Evolutionary conservation across 139 green algal genomes (phyloP).

Genomic region (Coccomyxa sp.): DNA sequence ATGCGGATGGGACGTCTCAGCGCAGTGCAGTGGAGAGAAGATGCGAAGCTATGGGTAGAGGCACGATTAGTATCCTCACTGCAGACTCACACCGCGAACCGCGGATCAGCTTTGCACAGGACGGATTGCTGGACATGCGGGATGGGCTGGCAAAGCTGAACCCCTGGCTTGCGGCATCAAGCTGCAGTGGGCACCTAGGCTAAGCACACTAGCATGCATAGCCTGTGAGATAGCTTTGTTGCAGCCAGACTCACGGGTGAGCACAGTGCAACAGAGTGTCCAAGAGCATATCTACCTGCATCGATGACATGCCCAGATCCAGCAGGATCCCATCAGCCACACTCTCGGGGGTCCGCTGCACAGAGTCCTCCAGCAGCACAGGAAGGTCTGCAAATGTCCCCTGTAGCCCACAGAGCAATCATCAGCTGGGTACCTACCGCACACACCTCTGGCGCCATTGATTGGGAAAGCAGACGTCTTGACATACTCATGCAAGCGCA

Average conservation of each 20-base stretch:
- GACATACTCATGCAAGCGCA: constrained; percentile 2
- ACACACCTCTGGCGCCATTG: neutral
- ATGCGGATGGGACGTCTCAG: neutral
- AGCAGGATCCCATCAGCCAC: constrained; percentile 80
- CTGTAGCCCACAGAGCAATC: neutral
- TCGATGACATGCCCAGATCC: constrained; percentile 94
- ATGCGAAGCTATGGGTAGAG: no score
- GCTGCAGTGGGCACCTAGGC: neutral
- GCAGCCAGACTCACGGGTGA: no score
- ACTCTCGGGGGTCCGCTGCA: constrained; percentile 20
- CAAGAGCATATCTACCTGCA: constrained; percentile 67
- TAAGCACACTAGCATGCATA: neutral
- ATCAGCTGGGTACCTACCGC: neutral
- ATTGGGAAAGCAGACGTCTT: neutral
- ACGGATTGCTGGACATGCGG: neutral
- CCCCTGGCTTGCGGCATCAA: neutral
- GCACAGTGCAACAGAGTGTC: no score
- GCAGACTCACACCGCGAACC: no score
- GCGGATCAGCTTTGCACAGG: no score
- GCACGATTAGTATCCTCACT: no score
- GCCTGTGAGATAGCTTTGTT: neutral
- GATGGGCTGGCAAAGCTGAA: neutral
- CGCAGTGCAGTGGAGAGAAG: no score
- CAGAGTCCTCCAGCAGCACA: neutral
- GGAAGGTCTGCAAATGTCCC: constrained; percentile 34